Conservation (phyloP, 108 stramenopile species). For the Parietichytrium sp. region DNA sequence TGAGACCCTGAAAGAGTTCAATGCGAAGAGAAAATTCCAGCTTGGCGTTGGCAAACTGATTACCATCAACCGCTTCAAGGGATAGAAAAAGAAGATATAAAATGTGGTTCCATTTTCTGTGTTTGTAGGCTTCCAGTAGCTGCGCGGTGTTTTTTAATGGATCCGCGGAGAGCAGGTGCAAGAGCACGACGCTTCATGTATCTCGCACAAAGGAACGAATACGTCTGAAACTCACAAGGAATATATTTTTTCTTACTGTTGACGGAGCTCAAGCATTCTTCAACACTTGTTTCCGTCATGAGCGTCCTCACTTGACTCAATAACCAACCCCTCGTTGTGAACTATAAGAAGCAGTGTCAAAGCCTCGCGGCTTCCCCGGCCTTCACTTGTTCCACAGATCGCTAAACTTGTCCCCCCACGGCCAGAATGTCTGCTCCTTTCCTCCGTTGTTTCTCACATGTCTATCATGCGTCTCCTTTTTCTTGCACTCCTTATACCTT, state of each 20-base stretch:
- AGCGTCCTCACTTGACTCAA: background rate
- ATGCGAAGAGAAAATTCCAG: slow-evolving; percentile 35
- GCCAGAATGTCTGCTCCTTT: background rate
- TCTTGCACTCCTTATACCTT: background rate
- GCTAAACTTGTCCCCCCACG: background rate
- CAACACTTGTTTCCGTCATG: background rate
- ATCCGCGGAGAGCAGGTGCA: background rate
- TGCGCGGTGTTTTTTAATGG: background rate
- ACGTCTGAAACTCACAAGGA: too few relatives aligned
- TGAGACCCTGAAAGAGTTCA: slow-evolving; percentile 37
- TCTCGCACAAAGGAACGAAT: too few relatives aligned
- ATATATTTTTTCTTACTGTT: too few relatives aligned
- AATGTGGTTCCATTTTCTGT: background rate
- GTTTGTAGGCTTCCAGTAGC: background rate
- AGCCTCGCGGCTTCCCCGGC: background rate
- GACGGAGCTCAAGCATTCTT: too few relatives aligned
- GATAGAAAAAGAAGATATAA: background rate
- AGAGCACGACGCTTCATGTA: background rate
- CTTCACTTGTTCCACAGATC: background rate
- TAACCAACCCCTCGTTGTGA: background rate
- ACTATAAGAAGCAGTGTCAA: background rate
- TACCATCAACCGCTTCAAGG: slow-evolving; percentile 14
- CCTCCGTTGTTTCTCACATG: background rate
- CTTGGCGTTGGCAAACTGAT: slow-evolving; percentile 34
- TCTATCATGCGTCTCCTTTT: background rate